Evolutionary conservation across 2,329 filamentous ascomycete genomes (phyloP).

Genomic region (Davidsoniella australis): DNA sequence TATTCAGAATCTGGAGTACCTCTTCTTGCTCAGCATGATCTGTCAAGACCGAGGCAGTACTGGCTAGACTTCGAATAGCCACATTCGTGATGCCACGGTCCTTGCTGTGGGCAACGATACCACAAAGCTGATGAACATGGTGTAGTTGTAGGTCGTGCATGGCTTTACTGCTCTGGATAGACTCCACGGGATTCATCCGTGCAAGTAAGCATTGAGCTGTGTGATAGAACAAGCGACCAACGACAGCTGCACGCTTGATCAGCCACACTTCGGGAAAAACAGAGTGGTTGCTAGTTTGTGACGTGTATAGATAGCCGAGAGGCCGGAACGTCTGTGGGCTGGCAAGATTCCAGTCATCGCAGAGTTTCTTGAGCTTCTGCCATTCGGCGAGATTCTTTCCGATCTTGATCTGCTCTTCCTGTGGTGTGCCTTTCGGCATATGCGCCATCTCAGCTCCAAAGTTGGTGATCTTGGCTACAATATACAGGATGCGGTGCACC

Average conservation of each 20-base stretch:
- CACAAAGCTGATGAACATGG: slow-evolving; percentile 74
- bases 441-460: slow-evolving; percentile 45
- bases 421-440: slow-evolving; percentile 31
- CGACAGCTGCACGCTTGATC: slow-evolving; percentile 63
- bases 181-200: slow-evolving; percentile 57
- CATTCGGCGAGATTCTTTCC: slow-evolving; percentile 58
- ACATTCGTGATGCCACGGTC: slow-evolving; percentile 65
- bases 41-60: slow-evolving; percentile 57
- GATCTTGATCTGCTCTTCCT: slow-evolving; percentile 45
- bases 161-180: slow-evolving; percentile 40
- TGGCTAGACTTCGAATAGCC: slow-evolving; percentile 60
- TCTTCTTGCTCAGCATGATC: slow-evolving; percentile 61
- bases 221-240: slow-evolving; percentile 78
- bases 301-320: slow-evolving; percentile 56
- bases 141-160: slow-evolving; percentile 53
- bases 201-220: slow-evolving; percentile 67
- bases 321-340: slow-evolving; percentile 79
- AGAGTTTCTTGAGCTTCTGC: slow-evolving; percentile 62
- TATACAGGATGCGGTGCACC: slow-evolving; percentile 78
- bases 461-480: slow-evolving; percentile 73
- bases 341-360: slow-evolving; percentile 62
- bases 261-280: slow-evolving; percentile 80
- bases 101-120: slow-evolving; percentile 71
- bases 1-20: slow-evolving; percentile 58
- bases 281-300: slow-evolving; percentile 51